Evolutionary conservation across 2,329 filamentous ascomycete genomes (phyloP).

Genomic region (Ophiocordyceps camponoti-rufipedis): DNA sequence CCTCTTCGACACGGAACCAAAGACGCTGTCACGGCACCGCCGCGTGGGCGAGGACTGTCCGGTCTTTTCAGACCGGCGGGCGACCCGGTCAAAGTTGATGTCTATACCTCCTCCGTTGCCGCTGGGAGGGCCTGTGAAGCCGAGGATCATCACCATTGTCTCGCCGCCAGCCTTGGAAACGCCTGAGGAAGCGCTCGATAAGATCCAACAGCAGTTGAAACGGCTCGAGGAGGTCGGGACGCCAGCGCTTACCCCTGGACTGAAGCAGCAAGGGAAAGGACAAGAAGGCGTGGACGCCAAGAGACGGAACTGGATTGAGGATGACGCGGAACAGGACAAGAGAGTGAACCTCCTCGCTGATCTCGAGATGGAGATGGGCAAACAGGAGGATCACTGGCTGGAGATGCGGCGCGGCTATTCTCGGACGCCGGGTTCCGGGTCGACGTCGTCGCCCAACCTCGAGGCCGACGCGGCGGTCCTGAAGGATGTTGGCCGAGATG

Average conservation of each 20-base stretch:
- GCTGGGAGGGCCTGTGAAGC: slow-evolving; percentile 23
- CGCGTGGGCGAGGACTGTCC: slow-evolving; percentile 40
- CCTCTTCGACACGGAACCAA: slow-evolving; percentile 2
- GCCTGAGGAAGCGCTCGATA: slow-evolving; percentile 26
- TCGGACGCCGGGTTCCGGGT: slow-evolving; percentile 30
- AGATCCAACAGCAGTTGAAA: slow-evolving; percentile 32
- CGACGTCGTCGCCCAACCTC: slow-evolving; percentile 12
- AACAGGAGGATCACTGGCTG: slow-evolving; percentile 42
- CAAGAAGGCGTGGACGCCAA: background rate
- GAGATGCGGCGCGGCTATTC: slow-evolving; percentile 33
- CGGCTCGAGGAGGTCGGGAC: slow-evolving; percentile 22
- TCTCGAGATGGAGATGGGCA: slow-evolving; percentile 42
- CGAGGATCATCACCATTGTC: slow-evolving; percentile 24
- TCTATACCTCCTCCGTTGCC: slow-evolving; percentile 37
- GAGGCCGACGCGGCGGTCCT: background rate
- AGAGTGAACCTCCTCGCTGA: slow-evolving; percentile 33
- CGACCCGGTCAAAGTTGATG: slow-evolving; percentile 27
- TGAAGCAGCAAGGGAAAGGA: background rate
- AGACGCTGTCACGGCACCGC: slow-evolving; percentile 26
- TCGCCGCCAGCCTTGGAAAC: slow-evolving; percentile 35
- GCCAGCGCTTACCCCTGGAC: background rate
- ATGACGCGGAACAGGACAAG: slow-evolving; percentile 1
- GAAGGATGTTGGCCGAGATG: background rate
- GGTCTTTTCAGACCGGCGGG: slow-evolving; percentile 36
- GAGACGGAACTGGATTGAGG: background rate